Conservation (phyloP, 345 rosid species). For the Gossypium raimondii region DNA sequence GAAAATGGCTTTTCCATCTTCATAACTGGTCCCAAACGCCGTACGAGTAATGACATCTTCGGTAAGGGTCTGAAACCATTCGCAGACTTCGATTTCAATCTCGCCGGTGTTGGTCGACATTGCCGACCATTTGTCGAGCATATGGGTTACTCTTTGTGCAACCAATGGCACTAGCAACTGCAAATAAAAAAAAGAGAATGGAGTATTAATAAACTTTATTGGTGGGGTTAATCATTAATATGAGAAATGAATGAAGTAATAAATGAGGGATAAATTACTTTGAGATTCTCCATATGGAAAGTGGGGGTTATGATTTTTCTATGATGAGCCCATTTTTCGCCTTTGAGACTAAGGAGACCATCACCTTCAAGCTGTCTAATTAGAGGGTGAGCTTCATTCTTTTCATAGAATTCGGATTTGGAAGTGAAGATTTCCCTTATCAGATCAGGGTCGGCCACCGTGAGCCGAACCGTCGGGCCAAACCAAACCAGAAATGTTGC, state of each 20-base stretch:
- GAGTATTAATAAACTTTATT: not conserved
- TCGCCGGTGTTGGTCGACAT: conserved; percentile 27
- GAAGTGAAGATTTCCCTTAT: conserved; percentile 64
- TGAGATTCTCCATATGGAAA: conserved; percentile 78
- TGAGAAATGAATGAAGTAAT: not conserved
- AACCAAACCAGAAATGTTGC: conserved; percentile 77
- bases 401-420: conserved; percentile 64
- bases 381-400: conserved; percentile 48
- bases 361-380: conserved; percentile 65
- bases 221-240: not conserved
- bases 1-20: conserved; percentile 70
- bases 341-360: conserved; percentile 68
- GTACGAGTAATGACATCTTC: conserved; percentile 75
- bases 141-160: conserved; percentile 15
- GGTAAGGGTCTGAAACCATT: conserved; percentile 58
- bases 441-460: conserved; percentile 73
- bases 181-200: not conserved
- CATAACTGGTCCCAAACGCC: conserved; percentile 77
- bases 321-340: conserved; percentile 73
- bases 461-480: conserved; percentile 66
- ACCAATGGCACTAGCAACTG: conserved; percentile 17
- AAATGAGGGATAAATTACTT: conserved; percentile 29
- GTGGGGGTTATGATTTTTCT: conserved; percentile 69
- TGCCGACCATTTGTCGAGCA: conserved; percentile 22
- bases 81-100: conserved; percentile 56